These are phyloP conservation scores for Arabidopsis thaliana DNA, from an alignment of 345 rosid genomes.

Conservation along the genomic window DNA sequence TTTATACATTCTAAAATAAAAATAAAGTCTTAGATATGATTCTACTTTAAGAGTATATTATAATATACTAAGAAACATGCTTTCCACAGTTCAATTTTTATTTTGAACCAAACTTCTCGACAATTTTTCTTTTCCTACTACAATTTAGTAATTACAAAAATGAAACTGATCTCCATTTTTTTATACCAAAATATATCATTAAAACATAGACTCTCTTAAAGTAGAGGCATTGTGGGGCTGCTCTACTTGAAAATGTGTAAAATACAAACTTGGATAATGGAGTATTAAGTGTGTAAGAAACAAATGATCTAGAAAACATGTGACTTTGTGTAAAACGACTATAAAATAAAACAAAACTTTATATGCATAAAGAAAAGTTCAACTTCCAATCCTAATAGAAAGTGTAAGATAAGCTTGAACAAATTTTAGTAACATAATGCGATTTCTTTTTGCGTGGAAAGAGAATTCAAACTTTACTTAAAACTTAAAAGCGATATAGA, in stretches of 20 bases:
- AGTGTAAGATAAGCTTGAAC: not conserved
- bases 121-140: not conserved
- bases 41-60: too few relatives aligned
- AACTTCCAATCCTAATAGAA: conserved; percentile 8
- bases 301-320: conserved; percentile 21
- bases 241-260: conserved; percentile 1
- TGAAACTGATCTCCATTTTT: not conserved
- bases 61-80: not conserved
- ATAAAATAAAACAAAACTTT: conserved; percentile 2
- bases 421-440: not conserved
- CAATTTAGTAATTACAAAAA: not conserved
- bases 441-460: conserved; percentile 24
- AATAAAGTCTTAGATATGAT: not conserved
- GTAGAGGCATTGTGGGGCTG: conserved; percentile 6
- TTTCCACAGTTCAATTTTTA: not conserved
- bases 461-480: conserved; percentile 7
- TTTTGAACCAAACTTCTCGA: not conserved
- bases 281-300: conserved; percentile 9
- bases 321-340: conserved; percentile 13
- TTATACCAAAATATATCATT: conserved; percentile 2
- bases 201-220: not conserved
- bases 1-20: not conserved
- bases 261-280: conserved; percentile 10
- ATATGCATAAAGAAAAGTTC: conserved; percentile 9
- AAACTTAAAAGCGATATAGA: not conserved